These are phyloP conservation scores for Musa balbisiana DNA, from an alignment of 202 grass and related monocot genomes.

Conservation along the genomic window DNA sequence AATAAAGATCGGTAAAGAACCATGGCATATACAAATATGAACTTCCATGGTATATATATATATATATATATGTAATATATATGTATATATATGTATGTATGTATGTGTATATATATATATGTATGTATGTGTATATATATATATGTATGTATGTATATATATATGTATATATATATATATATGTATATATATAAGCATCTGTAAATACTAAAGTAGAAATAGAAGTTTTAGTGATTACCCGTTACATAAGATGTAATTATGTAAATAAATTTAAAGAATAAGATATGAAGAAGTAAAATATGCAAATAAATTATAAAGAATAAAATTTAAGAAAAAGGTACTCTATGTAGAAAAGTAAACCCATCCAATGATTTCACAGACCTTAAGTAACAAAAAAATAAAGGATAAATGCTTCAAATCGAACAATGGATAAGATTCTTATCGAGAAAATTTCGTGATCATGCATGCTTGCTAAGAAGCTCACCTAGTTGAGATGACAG, in stretches of 20 bases:
- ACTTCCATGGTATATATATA: no score
- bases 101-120: no score
- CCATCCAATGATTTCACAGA: background rate
- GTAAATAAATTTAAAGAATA: background rate
- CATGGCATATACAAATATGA: no score
- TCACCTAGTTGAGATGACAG: slow-evolving; percentile 93
- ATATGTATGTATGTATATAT: no score
- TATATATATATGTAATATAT: no score
- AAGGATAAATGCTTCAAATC: background rate
- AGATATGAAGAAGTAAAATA: background rate
- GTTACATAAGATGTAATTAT: background rate
- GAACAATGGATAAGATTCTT: background rate
- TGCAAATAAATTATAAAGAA: background rate
- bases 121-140: no score
- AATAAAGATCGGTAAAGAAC: no score
- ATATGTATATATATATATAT: no score
- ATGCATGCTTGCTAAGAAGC: slow-evolving; percentile 4
- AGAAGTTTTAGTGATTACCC: background rate
- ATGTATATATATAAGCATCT: no score
- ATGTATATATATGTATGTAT: no score
- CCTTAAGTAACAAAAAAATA: background rate
- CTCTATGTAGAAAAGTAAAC: slow-evolving; percentile 7
- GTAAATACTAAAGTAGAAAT: no score
- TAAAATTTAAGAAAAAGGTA: slow-evolving; percentile 19
- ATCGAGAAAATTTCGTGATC: background rate